Evolutionary conservation across 306 rosid genomes (phyloP), one percentile per base, ranked within the genome.

Genomic region (Vigna trinervia): DNA sequence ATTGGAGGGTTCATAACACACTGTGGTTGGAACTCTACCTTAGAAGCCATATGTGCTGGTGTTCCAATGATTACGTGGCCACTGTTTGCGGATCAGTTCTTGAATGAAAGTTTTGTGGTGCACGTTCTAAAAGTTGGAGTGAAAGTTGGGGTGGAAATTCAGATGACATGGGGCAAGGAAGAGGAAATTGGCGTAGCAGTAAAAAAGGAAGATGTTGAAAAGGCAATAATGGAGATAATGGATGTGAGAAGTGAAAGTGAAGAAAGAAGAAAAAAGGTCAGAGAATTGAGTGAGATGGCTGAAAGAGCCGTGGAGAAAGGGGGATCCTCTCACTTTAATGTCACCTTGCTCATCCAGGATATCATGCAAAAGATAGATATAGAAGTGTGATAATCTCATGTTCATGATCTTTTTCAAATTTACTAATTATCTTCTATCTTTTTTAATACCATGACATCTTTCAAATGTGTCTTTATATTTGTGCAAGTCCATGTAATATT

Each of bases 31-130:
- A 90, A 90, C 78, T 90, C 96, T 5, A 86, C 83, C 12, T 59
- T 88, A 1, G 93, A 90, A 71, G 89, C 82, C 12, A 71, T 86
- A 26, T 63, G 84, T 61, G 81, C 81, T 1, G 90, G 91, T 11
- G 74, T 90, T 32, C 91, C 96, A 48, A 78, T 90, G 87, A 63
- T 90, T 34, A 87, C 81, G 0, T 90, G 93, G 91, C 96, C 93
- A 7, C 53, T 83, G n/a, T 85, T 82, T 62, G 83, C 86, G 0
- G 96, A 90, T 79, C 93, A 90, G 17, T 90, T 88, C 50, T 71
- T 78, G 2, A 90, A 90, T 56, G 88, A 90, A 69, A 88, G 83
- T 8, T 17, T 85, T 4, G 76, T 85, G 1, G 83, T 90, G 8
- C 85, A 87, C 2, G 47, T 88, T n/a, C 11, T 90, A 57, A 80